Base-by-base conservation (phyloP, 768 basidiomycete species). In the Rhodocollybia butyracea region DNA sequence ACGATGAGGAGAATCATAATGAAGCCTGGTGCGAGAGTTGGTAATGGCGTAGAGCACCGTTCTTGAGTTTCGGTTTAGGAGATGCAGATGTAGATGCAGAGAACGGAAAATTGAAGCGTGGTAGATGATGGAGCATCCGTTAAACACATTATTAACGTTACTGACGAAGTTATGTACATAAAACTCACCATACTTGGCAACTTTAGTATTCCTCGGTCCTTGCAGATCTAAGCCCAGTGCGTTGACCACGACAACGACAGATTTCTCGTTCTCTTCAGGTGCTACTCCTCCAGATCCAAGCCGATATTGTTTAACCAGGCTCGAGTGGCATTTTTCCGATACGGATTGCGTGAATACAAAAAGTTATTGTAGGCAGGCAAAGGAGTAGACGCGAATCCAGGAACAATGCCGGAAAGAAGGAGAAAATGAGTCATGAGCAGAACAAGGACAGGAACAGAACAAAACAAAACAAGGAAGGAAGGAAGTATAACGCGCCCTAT, bases 1-100 rank as follows among this genome's bases (percentile, higher is more conserved):
- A 76, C 66, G 3, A 76, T 78, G 68, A 93, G 89, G 46, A 93
- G 76, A 0, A 78, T 86, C 1, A 91, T 87, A 0, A 89, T 89
- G 46, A 92, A 80, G 43, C 91, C 77, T n/a, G n/a, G n/a, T n/a
- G n/a, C n/a, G n/a, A n/a, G n/a, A n/a, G n/a, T n/a, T n/a, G n/a
- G n/a, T n/a, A n/a, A n/a, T n/a, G n/a, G n/a, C n/a, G n/a, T n/a
- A n/a, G n/a, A n/a, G n/a, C n/a, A n/a, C n/a, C n/a, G n/a, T n/a
- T n/a, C n/a, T n/a, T n/a, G n/a, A n/a, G n/a, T n/a, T n/a, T n/a
- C n/a, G n/a, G n/a, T n/a, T n/a, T n/a, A n/a, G 56, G 63, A 64
- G 21, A 60, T 5, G 48, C 12, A 38, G 48, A 24, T 3, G 65
- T 89, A 79, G 48, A 79, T 80, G 10, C 83, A 77, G 69, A 24